These are phyloP conservation scores for Suhomyces atakaporum DNA, from an alignment of 1,139 yeast species.

Conservation along the genomic window DNA sequence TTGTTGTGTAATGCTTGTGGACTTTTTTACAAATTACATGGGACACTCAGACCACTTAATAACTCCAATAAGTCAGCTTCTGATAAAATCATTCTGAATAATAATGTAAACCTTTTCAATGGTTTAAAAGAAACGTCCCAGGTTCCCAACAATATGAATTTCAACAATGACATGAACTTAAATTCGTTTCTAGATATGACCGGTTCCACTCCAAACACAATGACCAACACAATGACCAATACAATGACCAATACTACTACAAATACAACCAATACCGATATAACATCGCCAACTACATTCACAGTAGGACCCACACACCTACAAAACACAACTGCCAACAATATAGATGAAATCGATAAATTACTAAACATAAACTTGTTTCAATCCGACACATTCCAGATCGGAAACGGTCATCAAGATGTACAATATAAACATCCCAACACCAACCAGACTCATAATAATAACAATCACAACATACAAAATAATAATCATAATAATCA, in stretches of 20 bases:
- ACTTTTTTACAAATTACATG: constrained; percentile 47
- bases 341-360: constrained; percentile 44
- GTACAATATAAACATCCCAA: too few species aligned
- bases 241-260: constrained; percentile 6
- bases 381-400: constrained; percentile 33
- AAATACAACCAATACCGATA: constrained; percentile 7
- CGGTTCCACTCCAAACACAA: neutral
- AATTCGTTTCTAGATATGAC: constrained; percentile 14
- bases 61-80: constrained; percentile 12
- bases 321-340: constrained; percentile 9
- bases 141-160: constrained; percentile 2
- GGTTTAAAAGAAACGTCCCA: constrained; percentile 14
- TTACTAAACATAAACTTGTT: constrained; percentile 43
- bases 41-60: constrained; percentile 45
- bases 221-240: constrained; percentile 3
- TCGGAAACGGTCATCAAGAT: constrained; percentile 15
- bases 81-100: constrained; percentile 27
- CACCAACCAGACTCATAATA: constrained; percentile 1
- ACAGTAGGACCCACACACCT: constrained; percentile 5
- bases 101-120: constrained; percentile 27
- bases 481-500: neutral
- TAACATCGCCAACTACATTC: constrained; percentile 9
- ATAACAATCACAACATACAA: neutral
- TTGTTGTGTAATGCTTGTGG: constrained; percentile 53
- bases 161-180: constrained; percentile 9